These are phyloP conservation scores for Alternaria postmessia DNA, from an alignment of 2,329 filamentous ascomycete genomes.

Conservation along the genomic window DNA sequence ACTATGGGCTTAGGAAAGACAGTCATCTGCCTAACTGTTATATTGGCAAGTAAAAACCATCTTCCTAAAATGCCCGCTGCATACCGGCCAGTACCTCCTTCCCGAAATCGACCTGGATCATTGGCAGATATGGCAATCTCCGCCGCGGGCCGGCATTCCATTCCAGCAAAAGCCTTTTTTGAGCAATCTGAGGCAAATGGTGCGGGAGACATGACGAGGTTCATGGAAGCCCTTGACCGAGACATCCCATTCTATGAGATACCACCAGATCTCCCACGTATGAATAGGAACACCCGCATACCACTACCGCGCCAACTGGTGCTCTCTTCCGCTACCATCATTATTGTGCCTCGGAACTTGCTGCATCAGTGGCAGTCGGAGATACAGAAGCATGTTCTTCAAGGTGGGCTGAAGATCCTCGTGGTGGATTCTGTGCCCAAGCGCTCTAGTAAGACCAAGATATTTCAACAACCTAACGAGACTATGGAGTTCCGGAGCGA, in stretches of 20 bases:
- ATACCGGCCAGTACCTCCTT: slow-evolving; percentile 57
- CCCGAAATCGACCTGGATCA: slow-evolving; percentile 63
- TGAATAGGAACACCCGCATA: slow-evolving; percentile 53
- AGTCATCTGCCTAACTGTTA: slow-evolving; percentile 75
- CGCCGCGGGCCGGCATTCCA: slow-evolving; percentile 68
- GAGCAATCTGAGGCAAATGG: slow-evolving; percentile 55
- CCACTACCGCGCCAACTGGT: slow-evolving; percentile 62
- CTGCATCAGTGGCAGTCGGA: slow-evolving; percentile 85
- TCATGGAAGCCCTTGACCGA: slow-evolving; percentile 42
- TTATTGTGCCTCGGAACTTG: slow-evolving; percentile 85
- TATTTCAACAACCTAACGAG: slow-evolving; percentile 12
- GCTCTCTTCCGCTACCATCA: slow-evolving; percentile 73
- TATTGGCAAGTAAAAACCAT: slow-evolving; percentile 77
- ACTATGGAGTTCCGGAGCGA: slow-evolving; percentile 50
- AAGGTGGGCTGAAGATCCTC: slow-evolving; percentile 68
- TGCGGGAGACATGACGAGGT: slow-evolving; percentile 44
- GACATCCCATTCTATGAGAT: slow-evolving; percentile 53
- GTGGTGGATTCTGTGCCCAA: slow-evolving; percentile 59
- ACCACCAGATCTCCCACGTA: slow-evolving; percentile 49
- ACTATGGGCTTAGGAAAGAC: slow-evolving; percentile 87
- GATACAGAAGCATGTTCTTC: slow-evolving; percentile 76
- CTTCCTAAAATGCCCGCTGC: slow-evolving; percentile 71
- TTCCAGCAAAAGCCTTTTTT: slow-evolving; percentile 76
- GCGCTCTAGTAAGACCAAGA: slow-evolving; percentile 29
- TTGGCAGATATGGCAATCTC: slow-evolving; percentile 80